Evolutionary conservation across 139 green algal species (phyloP), one percentile per base, ranked within the genome.

Genomic region (Auxenochlorella protothecoides): DNA sequence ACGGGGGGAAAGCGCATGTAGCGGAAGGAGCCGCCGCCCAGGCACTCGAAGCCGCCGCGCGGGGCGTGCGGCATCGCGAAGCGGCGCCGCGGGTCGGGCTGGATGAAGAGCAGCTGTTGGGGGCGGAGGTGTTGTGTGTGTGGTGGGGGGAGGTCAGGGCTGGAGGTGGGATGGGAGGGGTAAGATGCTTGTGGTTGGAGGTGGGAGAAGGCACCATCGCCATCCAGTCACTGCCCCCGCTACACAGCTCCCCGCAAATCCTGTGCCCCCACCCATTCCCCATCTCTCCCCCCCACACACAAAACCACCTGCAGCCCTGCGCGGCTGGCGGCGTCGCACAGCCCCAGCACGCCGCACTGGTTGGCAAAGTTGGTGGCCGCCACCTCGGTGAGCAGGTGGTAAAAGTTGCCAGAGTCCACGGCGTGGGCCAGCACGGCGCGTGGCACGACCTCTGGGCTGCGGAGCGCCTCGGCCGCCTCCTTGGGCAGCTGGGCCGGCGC

Each of bases 381-480:
- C 11, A 71, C 53, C 54, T 71, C 66, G 66, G n/a, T 63, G 53
- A 71, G 62, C 66, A 71, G 61, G 54, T 71, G 66, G 66, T 71
- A 71, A 27, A 71, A 71, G 66, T 71, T 71, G 10, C 53, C 51
- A 53, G 61, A 71, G 54, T 71, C 53, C 53, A 44, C 7, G 53
- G 61, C 53, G 14, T 71, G 66, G 14, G 62, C 27, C 53, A 71
- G 66, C 6, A 52, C 66, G 12, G 66, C 66, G 10, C 52, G 12
- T 1, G 53, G 11, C 5, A 63, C 6, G n/a, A 63, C 66, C 66
- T 71, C 66, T 2, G 63, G 27, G 68, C 27, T 72, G 27, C 44
- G 68, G 8, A 55, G 16, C 27, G 63, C 53, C 53, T 72, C 68
- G 11, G 13, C n/a, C 13, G 63, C 8, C 11, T 65, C 16, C 8